Percentiles rank a stretch among this genome's conserved stretches.
These are phyloP conservation scores for Daldinia sp. DNA, from an alignment of 2,329 filamentous ascomycete species.

Conservation along the genomic window DNA sequence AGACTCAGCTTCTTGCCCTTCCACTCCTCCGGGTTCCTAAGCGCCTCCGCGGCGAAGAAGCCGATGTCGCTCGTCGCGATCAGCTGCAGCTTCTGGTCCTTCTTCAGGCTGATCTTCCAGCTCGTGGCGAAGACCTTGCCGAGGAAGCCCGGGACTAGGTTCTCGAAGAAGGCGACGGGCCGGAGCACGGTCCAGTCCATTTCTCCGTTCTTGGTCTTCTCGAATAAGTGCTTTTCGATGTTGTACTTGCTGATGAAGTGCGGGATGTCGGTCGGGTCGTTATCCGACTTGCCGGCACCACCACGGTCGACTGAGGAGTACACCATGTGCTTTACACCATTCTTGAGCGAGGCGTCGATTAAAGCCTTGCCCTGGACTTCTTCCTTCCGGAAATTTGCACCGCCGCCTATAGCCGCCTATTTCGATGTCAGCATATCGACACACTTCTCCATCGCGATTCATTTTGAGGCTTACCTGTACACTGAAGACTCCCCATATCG, in stretches of 20 bases:
- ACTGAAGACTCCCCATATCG: conserved; percentile 70
- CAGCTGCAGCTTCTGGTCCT: conserved; percentile 53
- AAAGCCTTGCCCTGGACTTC: conserved; percentile 69
- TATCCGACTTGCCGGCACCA: conserved; percentile 59
- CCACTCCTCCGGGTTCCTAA: conserved; percentile 52
- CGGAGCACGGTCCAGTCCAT: conserved; percentile 56
- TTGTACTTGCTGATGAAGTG: conserved; percentile 71
- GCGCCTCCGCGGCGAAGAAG: conserved; percentile 53
- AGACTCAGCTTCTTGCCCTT: conserved; percentile 52
- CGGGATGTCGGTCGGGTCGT: conserved; percentile 66
- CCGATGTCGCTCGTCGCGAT: conserved; percentile 56
- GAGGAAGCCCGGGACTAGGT: conserved; percentile 51
- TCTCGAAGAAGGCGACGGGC: conserved; percentile 58
- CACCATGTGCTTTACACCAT: conserved; percentile 69
- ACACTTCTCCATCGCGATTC: neutral
- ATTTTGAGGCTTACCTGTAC: conserved; percentile 61
- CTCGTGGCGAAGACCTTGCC: conserved; percentile 52
- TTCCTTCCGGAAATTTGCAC: conserved; percentile 41
- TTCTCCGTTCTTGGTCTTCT: conserved; percentile 50
- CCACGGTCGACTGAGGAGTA: conserved; percentile 72
- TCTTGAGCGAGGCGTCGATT: conserved; percentile 65
- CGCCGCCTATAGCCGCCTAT: conserved; percentile 33
- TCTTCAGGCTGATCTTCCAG: conserved; percentile 50
- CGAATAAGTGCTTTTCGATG: conserved; percentile 70
- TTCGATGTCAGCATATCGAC: conserved; percentile 2